Conservation (phyloP, 306 rosid species). For the Glycine latifolia region DNA sequence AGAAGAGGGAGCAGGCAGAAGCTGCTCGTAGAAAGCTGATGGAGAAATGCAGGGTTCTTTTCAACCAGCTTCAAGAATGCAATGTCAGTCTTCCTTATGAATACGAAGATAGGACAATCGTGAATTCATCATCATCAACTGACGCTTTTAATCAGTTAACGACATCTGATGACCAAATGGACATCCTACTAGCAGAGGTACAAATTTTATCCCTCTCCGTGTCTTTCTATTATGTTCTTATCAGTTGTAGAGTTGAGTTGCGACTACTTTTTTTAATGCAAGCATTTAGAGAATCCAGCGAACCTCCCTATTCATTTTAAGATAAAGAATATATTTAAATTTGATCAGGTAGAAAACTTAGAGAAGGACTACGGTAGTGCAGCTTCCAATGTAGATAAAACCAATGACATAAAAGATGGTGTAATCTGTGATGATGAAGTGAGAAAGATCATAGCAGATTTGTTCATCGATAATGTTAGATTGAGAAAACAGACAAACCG, state of each 20-base stretch:
- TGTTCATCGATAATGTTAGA: slow-evolving; percentile 74
- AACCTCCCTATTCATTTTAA: slow-evolving; percentile 2
- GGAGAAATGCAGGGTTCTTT: slow-evolving; percentile 70
- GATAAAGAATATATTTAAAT: slow-evolving; percentile 27
- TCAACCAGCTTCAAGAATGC: slow-evolving; percentile 73
- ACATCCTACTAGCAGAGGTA: slow-evolving; percentile 78
- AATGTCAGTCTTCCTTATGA: slow-evolving; percentile 57
- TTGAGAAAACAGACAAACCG: slow-evolving; percentile 85
- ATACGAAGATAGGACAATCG: slow-evolving; percentile 42
- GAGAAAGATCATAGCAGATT: slow-evolving; percentile 68
- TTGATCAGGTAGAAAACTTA: slow-evolving; percentile 72
- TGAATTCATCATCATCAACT: slow-evolving; percentile 55
- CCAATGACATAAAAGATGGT: slow-evolving; percentile 49
- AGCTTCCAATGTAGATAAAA: slow-evolving; percentile 53
- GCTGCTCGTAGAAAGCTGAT: slow-evolving; percentile 58
- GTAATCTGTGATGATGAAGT: slow-evolving; percentile 62
- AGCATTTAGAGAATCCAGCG: slow-evolving; percentile 14
- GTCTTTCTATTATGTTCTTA: slow-evolving; percentile 4
- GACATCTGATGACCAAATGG: slow-evolving; percentile 69
- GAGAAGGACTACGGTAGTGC: slow-evolving; percentile 53
- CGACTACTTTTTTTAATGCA: slow-evolving; percentile 29
- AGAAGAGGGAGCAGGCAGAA: slow-evolving; percentile 64
- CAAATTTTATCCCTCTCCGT: slow-evolving; percentile 21
- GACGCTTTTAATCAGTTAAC: slow-evolving; percentile 67
- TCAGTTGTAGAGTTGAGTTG: slow-evolving; percentile 26